Evolutionary conservation across 768 basidiomycete species (phyloP).

Genomic region (Mycena belliarum): DNA sequence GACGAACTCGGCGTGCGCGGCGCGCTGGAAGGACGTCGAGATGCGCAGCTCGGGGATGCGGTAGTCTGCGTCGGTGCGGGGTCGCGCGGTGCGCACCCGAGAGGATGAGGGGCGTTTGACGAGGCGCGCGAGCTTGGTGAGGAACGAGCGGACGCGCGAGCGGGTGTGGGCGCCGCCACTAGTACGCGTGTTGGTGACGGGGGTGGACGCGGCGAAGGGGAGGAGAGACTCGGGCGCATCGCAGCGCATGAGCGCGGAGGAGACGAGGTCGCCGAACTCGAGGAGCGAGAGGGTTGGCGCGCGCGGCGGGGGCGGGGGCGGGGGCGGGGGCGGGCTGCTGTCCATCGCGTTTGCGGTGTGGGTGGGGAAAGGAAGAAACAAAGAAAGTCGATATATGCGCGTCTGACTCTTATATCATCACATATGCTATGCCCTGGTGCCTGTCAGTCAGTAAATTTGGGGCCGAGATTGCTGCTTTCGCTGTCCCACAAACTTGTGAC

Average conservation of each 20-base stretch:
- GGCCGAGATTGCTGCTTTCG: too few species aligned
- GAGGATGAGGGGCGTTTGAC: too few species aligned
- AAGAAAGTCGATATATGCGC: too few species aligned
- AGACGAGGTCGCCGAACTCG: conserved; percentile 16
- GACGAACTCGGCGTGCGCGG: not conserved
- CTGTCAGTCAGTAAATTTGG: too few species aligned
- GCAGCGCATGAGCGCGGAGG: conserved; percentile 8
- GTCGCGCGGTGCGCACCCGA: too few species aligned
- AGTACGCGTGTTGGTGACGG: not conserved
- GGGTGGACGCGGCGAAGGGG: not conserved
- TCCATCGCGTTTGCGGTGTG: too few species aligned
- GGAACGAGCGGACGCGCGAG: conserved; percentile 8
- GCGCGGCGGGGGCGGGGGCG: conserved; percentile 9
- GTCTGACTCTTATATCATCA: too few species aligned
- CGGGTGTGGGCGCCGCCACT: not conserved
- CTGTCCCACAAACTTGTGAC: too few species aligned
- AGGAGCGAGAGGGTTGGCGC: conserved; percentile 13
- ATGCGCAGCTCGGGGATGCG: conserved; percentile 6
- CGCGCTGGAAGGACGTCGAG: not conserved
- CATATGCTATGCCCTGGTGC: not conserved
- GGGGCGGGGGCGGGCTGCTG: not conserved
- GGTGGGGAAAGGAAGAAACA: not conserved
- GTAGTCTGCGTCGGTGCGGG: too few species aligned
- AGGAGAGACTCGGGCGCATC: conserved; percentile 2
- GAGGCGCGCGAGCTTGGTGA: conserved; percentile 8